Percentiles rank a stretch among this genome's conserved stretches.
phyloP scores from a whole-genome alignment of 805 yeast genomes.

The Brettanomyces nanus region DNA sequence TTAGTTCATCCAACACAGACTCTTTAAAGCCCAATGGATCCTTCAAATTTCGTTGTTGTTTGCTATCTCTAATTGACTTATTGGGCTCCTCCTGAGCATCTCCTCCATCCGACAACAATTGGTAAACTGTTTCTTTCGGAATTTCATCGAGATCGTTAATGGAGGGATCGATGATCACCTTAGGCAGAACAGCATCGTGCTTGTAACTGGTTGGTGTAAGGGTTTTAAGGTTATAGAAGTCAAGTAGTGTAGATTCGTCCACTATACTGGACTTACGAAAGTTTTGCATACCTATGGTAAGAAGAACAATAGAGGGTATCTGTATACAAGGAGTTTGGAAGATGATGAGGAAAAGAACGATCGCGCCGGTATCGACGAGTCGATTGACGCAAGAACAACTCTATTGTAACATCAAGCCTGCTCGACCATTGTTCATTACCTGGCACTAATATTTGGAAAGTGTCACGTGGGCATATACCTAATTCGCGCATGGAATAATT shows the following conservation, averaged over 20 bases:
- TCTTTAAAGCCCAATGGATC: constrained; percentile 55
- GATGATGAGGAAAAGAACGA: neutral
- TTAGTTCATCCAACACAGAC: constrained; percentile 34
- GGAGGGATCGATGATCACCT: constrained; percentile 11
- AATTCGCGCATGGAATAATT: too few relatives aligned
- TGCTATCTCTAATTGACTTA: neutral
- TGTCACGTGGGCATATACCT: too few relatives aligned
- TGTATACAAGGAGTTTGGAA: neutral
- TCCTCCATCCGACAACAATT: constrained; percentile 16
- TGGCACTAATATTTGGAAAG: too few relatives aligned
- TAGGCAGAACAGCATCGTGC: constrained; percentile 15
- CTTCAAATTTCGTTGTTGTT: constrained; percentile 7
- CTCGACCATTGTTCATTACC: too few relatives aligned
- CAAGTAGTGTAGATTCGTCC: constrained; percentile 14
- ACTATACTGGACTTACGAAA: neutral
- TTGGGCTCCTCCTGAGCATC: constrained; percentile 4
- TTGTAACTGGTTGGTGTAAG: constrained; percentile 29
- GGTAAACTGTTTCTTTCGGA: constrained; percentile 19
- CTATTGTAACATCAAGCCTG: too few relatives aligned
- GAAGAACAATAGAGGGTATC: neutral
- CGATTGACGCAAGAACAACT: too few relatives aligned
- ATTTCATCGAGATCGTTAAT: constrained; percentile 10
- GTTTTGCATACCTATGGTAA: neutral
- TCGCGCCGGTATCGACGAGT: too few relatives aligned
- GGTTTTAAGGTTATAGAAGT: constrained; percentile 37